phyloP scores from a whole-genome alignment of 2,329 filamentous ascomycete genomes.

The Capronia americana region DNA sequence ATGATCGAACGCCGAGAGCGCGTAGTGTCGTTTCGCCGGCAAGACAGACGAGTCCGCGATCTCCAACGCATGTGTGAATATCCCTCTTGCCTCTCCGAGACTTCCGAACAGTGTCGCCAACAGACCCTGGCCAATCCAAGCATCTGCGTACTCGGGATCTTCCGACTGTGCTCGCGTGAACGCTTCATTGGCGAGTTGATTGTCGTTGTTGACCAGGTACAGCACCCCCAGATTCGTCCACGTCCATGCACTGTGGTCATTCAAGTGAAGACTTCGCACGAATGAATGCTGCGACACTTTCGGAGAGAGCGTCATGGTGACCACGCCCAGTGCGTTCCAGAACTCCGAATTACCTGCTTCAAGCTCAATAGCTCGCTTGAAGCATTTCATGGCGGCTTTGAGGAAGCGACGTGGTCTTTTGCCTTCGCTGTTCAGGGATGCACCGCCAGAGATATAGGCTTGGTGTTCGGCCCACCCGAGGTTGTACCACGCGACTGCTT shows the following conservation, averaged over 20 bases:
- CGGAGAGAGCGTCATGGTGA: constrained; percentile 83
- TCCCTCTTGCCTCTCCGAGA: constrained; percentile 74
- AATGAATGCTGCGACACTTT: constrained; percentile 92
- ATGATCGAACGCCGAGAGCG: constrained; percentile 81
- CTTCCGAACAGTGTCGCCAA: constrained; percentile 80
- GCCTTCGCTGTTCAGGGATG: constrained; percentile 44
- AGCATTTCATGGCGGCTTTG: constrained; percentile 82
- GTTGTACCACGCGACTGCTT: constrained; percentile 97
- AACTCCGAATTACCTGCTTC: constrained; percentile 95
- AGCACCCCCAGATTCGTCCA: constrained; percentile 93
- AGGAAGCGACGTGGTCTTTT: constrained; percentile 71
- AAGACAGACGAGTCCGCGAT: constrained; percentile 80
- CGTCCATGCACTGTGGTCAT: constrained; percentile 80
- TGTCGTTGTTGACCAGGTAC: constrained; percentile 82
- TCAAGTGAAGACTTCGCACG: constrained; percentile 87
- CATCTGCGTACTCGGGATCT: constrained; percentile 90
- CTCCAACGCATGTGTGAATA: constrained; percentile 94
- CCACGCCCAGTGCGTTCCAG: constrained; percentile 94
- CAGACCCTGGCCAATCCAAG: constrained; percentile 92
- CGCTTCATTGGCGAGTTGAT: constrained; percentile 83
- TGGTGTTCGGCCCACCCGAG: constrained; percentile 91
- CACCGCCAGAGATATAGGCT: constrained; percentile 63
- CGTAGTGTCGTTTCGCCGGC: constrained; percentile 78
- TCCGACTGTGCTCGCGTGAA: constrained; percentile 92
- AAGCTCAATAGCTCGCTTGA: constrained; percentile 94